Evolutionary conservation across 805 yeast genomes (phyloP).

Genomic region (Candida ficus): DNA sequence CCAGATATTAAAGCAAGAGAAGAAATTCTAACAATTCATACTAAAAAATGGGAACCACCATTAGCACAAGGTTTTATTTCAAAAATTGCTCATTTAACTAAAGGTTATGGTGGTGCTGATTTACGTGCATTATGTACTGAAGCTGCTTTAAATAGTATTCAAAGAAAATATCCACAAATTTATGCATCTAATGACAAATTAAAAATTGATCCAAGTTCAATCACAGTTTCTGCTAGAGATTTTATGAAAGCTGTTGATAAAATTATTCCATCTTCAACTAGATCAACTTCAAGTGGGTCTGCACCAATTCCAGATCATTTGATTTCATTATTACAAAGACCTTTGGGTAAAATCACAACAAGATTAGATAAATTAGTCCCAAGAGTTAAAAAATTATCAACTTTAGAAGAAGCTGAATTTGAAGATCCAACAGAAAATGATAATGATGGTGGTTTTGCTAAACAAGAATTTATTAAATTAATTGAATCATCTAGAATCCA

Average conservation of each 20-base stretch:
- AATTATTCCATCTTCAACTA: constrained; percentile 87
- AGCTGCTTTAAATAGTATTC: constrained; percentile 89
- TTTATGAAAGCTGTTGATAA: constrained; percentile 81
- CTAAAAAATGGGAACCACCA: constrained; percentile 83
- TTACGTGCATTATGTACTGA: constrained; percentile 91
- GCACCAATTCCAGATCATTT: constrained; percentile 76
- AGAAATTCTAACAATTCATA: constrained; percentile 78
- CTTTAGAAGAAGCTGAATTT: constrained; percentile 66
- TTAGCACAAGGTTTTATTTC: constrained; percentile 51
- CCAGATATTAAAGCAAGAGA: constrained; percentile 79
- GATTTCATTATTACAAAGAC: constrained; percentile 53
- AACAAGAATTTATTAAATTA: constrained; percentile 53
- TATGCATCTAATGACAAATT: constrained; percentile 72
- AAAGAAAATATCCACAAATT: constrained; percentile 89
- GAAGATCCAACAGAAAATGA: constrained; percentile 53
- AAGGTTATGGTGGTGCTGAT: constrained; percentile 98
- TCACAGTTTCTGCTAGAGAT: constrained; percentile 74
- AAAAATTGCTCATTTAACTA: constrained; percentile 73
- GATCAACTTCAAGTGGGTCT: constrained; percentile 70
- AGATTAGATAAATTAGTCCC: constrained; percentile 62
- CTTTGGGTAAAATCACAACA: constrained; percentile 40
- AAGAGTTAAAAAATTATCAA: constrained; percentile 42
- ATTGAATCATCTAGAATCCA: constrained; percentile 60
- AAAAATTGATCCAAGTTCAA: constrained; percentile 61
- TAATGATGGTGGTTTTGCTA: constrained; percentile 59